Percentiles rank a stretch among this genome's conserved stretches.
These are phyloP conservation scores for Leccinum fuscescens DNA, from an alignment of 1,284 basidiomycete genomes.

Conservation along the genomic window DNA sequence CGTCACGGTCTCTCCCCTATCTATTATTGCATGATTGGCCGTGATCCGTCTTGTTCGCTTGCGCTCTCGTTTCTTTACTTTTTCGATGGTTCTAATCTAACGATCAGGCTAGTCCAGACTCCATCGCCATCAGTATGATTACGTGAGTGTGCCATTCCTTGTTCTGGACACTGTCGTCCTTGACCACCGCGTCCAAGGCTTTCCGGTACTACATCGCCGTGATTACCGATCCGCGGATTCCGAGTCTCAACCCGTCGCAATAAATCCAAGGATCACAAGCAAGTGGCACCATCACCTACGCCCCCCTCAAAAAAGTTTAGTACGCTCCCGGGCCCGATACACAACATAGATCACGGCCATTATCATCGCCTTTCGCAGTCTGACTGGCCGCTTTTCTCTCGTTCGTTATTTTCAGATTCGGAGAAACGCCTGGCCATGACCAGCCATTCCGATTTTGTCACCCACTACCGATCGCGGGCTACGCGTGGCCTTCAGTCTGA, in stretches of 20 bases:
- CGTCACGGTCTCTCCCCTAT: neutral
- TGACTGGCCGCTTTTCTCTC: neutral
- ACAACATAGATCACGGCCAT: neutral
- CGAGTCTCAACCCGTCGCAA: neutral
- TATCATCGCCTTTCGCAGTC: neutral
- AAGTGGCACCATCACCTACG: neutral
- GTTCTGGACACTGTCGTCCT: neutral
- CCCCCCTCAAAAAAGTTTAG: neutral
- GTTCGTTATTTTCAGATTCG: neutral
- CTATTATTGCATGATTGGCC: neutral
- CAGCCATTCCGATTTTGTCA: neutral
- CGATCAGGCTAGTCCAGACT: neutral
- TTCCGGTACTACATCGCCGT: neutral
- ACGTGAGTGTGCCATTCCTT: neutral
- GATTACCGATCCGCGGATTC: neutral
- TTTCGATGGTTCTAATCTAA: neutral
- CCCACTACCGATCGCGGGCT: neutral
- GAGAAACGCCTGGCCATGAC: neutral
- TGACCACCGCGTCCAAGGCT: neutral
- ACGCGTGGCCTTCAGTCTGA: neutral
- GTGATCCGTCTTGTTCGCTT: neutral
- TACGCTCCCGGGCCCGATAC: neutral
- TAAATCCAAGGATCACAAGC: neutral
- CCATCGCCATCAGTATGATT: neutral
- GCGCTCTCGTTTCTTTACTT: neutral